Percentiles rank a stretch among this genome's conserved stretches.
These are phyloP conservation scores for Tylopilus rubrobrunneus DNA, from an alignment of 768 basidiomycete genomes.

Conservation along the genomic window DNA sequence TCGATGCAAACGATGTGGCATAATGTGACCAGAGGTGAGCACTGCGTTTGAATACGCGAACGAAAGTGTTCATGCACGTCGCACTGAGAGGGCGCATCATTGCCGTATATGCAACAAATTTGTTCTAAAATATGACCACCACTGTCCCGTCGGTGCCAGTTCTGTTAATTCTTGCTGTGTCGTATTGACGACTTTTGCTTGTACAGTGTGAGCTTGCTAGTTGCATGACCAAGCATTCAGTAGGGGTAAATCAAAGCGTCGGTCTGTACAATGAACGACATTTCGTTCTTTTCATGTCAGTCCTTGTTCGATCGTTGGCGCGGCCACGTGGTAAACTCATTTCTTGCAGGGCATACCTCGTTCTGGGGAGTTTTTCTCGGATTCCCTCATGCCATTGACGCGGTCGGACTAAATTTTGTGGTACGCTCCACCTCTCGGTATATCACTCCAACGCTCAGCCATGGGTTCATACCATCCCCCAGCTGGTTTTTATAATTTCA, in stretches of 20 bases:
- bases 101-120: conserved; percentile 90
- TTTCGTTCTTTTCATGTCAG: conserved; percentile 92
- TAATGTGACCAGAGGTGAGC: conserved; percentile 75
- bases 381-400: conserved; percentile 52
- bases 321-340: neutral
- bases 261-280: conserved; percentile 94
- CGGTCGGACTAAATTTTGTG: conserved; percentile 50
- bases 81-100: conserved; percentile 80
- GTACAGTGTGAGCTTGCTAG: conserved; percentile 36
- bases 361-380: conserved; percentile 66
- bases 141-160: conserved; percentile 70
- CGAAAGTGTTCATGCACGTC: conserved; percentile 10
- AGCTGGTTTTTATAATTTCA: conserved; percentile 62
- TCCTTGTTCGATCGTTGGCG: neutral
- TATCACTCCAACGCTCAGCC: conserved; percentile 15
- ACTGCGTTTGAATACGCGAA: neutral
- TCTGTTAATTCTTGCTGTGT: neutral
- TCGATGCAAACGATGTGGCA: conserved; percentile 66
- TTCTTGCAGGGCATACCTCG: conserved; percentile 68
- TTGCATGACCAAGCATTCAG: neutral
- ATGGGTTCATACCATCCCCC: conserved; percentile 67
- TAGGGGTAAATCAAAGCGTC: conserved; percentile 97
- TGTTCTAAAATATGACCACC: conserved; percentile 87
- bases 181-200: neutral
- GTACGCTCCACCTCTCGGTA: conserved; percentile 30